phyloP scores from a whole-genome alignment of 768 basidiomycete species.

The Tephrocybe rancida region DNA sequence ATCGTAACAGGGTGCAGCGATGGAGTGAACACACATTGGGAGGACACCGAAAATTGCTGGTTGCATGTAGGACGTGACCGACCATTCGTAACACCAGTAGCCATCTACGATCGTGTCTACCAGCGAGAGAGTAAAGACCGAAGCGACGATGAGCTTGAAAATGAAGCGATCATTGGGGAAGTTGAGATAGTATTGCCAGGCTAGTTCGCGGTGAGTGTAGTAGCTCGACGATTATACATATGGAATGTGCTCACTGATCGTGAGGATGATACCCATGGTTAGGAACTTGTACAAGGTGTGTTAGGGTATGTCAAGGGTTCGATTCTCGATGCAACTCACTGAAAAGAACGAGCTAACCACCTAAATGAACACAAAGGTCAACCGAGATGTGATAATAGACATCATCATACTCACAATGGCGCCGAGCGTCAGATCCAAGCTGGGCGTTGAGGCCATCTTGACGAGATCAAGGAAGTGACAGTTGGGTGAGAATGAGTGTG shows the following conservation, averaged over 20 bases:
- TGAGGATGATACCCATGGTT: neutral
- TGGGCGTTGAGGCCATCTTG: neutral
- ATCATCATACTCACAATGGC: slow-evolving; percentile 1
- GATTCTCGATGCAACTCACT: neutral
- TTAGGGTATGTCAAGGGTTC: neutral
- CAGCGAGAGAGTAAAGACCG: neutral
- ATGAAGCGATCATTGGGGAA: slow-evolving; percentile 2
- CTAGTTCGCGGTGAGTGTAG: neutral
- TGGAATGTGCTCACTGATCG: neutral
- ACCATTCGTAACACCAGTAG: slow-evolving; percentile 2
- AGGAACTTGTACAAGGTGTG: neutral
- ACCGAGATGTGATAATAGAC: neutral
- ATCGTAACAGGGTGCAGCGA: neutral
- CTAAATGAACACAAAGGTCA: neutral
- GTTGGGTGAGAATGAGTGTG: neutral
- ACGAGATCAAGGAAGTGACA: neutral
- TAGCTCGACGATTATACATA: neutral
- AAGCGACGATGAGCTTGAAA: neutral
- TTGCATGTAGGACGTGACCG: neutral
- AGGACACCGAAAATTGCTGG: neutral
- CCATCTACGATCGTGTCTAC: slow-evolving; percentile 5
- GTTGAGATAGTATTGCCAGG: slow-evolving; percentile 2
- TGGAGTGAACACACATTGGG: neutral
- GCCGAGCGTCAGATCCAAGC: slow-evolving; percentile 2
- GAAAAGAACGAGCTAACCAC: slow-evolving; percentile 8